A percentile compares a stretch with the other conserved stretches of the same genome.
These are phyloP conservation scores for Aspergillus nomiae DNA, from an alignment of 2,329 filamentous ascomycete genomes.

Conservation along the genomic window DNA sequence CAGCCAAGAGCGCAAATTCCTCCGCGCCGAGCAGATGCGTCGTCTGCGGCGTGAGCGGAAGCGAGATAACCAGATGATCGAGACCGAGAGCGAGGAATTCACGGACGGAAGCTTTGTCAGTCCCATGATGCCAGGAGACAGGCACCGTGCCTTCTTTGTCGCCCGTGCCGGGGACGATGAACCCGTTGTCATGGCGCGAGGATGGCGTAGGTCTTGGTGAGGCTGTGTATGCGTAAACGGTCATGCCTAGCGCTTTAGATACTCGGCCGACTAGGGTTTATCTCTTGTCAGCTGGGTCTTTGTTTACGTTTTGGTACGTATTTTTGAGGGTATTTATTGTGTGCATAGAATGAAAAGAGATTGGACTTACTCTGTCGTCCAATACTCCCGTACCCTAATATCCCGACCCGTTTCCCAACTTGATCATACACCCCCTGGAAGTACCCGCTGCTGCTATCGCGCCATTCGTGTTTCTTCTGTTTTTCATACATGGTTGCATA, in stretches of 20 bases:
- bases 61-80: constrained; percentile 58
- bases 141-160: constrained; percentile 60
- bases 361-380: constrained; percentile 56
- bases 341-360: neutral
- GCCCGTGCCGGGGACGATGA: constrained; percentile 68
- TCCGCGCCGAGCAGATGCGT: constrained; percentile 54
- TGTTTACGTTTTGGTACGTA: too few relatives aligned
- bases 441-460: constrained; percentile 17
- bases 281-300: constrained; percentile 10
- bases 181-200: constrained; percentile 64
- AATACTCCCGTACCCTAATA: constrained; percentile 65
- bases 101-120: constrained; percentile 54
- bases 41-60: constrained; percentile 61
- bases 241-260: constrained; percentile 67
- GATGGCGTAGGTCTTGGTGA: constrained; percentile 67
- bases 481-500: constrained; percentile 58
- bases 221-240: constrained; percentile 74
- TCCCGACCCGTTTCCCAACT: constrained; percentile 60
- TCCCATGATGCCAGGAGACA: constrained; percentile 58
- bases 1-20: constrained; percentile 59
- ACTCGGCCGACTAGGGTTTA: constrained; percentile 53
- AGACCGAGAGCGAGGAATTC: constrained; percentile 58
- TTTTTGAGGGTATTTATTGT: too few relatives aligned
- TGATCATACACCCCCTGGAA: constrained; percentile 49
- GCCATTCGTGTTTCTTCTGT: constrained; percentile 61